Percentiles rank a stretch among this genome's conserved stretches.
phyloP scores from a whole-genome alignment of 495 filamentous ascomycete genomes.

The Neurospora sp. region DNA sequence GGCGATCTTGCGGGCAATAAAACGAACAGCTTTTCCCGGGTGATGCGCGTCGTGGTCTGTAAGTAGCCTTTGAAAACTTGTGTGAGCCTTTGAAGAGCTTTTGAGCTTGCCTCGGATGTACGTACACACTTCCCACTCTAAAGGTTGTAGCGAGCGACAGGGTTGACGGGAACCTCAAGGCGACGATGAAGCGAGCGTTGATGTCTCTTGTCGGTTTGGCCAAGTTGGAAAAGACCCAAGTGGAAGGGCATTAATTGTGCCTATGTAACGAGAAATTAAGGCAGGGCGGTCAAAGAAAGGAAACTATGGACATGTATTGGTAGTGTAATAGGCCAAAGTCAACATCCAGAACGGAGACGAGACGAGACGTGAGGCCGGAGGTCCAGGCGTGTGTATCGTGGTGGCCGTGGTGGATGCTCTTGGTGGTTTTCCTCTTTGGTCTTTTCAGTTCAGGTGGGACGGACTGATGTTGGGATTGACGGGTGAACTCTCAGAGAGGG shows the following conservation, averaged over 20 bases:
- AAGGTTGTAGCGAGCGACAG: background rate
- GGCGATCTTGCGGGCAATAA: background rate
- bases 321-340: background rate
- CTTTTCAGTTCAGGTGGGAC: background rate
- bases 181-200: background rate
- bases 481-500: background rate
- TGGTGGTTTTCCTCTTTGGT: background rate
- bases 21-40: background rate
- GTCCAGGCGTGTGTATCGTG: background rate
- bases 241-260: background rate
- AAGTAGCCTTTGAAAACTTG: background rate
- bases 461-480: background rate
- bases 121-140: background rate
- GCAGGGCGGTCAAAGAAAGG: background rate
- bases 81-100: background rate
- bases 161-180: background rate
- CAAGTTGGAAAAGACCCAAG: background rate
- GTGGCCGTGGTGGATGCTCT: background rate
- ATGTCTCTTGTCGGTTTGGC: background rate
- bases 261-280: background rate
- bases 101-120: background rate
- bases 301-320: background rate
- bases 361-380: background rate
- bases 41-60: background rate
- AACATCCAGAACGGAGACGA: background rate